A percentile compares a stretch with the other conserved stretches of the same genome.
Conservation (phyloP, 106 monocot genomes). For the Cymbidium sinense region DNA sequence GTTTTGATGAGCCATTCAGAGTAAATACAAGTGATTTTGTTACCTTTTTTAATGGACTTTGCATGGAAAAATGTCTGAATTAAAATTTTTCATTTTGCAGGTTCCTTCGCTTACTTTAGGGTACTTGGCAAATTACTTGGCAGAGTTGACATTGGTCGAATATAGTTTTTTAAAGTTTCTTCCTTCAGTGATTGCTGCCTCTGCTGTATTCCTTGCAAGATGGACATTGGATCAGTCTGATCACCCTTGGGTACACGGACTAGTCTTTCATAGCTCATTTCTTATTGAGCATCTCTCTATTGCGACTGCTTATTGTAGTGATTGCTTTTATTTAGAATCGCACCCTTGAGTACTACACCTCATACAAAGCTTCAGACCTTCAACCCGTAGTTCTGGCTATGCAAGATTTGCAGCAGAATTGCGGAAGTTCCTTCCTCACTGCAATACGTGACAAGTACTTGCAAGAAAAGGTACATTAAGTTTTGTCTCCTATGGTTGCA, state of each 20-base stretch:
- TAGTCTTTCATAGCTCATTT: neutral
- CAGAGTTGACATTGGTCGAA: slow-evolving; percentile 68
- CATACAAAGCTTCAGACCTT: slow-evolving; percentile 62
- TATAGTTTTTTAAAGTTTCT: slow-evolving; percentile 74
- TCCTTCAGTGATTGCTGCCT: slow-evolving; percentile 74
- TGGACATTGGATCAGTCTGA: slow-evolving; percentile 88
- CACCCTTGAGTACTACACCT: slow-evolving; percentile 71
- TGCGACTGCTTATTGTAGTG: neutral
- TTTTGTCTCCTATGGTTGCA: neutral
- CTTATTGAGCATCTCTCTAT: neutral
- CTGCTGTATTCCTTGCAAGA: slow-evolving; percentile 79
- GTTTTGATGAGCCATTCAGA: neutral
- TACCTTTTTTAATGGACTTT: neutral
- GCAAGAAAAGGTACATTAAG: slow-evolving; percentile 49
- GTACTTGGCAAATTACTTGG: slow-evolving; percentile 42
- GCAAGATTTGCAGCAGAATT: slow-evolving; percentile 62
- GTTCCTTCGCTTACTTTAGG: slow-evolving; percentile 39
- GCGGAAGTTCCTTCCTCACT: slow-evolving; percentile 41
- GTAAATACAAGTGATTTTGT: neutral
- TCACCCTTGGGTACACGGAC: slow-evolving; percentile 58
- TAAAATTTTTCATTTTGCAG: slow-evolving; percentile 23
- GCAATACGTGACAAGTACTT: slow-evolving; percentile 83
- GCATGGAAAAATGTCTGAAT: neutral
- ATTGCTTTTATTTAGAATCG: slow-evolving; percentile 35
- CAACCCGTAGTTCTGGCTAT: slow-evolving; percentile 35